phyloP scores from a whole-genome alignment of 768 basidiomycete genomes.

The Candolleomyces aberdarensis region DNA sequence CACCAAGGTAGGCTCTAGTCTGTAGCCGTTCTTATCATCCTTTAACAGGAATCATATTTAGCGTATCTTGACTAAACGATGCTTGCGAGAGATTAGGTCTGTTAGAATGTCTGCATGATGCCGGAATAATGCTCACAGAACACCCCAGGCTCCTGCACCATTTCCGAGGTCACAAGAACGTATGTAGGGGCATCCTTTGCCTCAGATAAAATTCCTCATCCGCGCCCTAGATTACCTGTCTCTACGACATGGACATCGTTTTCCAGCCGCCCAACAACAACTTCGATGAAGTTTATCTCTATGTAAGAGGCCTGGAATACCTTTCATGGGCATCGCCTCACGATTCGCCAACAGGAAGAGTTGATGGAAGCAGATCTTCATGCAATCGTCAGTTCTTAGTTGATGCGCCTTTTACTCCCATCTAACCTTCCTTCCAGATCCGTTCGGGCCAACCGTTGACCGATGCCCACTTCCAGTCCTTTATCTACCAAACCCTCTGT shows the following conservation, averaged over 20 bases:
- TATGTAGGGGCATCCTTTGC: conserved; percentile 30
- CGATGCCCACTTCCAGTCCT: conserved; percentile 91
- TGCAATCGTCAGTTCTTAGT: conserved; percentile 70
- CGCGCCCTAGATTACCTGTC: conserved; percentile 74
- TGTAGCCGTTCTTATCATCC: background rate
- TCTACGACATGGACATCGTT: conserved; percentile 99
- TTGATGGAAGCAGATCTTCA: conserved; percentile 99
- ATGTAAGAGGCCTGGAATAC: conserved; percentile 46
- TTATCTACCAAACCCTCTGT: conserved; percentile 97
- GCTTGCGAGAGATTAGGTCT: conserved; percentile 90
- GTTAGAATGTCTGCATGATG: conserved; percentile 18
- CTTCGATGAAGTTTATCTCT: conserved; percentile 96
- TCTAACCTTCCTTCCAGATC: conserved; percentile 41
- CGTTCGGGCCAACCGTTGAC: conserved; percentile 86
- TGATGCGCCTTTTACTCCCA: background rate
- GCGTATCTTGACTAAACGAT: conserved; percentile 96
- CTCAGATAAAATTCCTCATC: conserved; percentile 14
- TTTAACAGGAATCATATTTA: conserved; percentile 24
- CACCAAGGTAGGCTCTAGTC: conserved; percentile 55
- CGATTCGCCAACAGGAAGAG: conserved; percentile 67
- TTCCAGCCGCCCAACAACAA: conserved; percentile 86
- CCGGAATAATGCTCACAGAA: conserved; percentile 12
- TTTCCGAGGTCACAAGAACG: conserved; percentile 99
- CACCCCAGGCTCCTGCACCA: conserved; percentile 80
- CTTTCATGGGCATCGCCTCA: conserved; percentile 3